phyloP scores from a whole-genome alignment of 2,329 filamentous ascomycete genomes.

The Bipolaris zeicola region DNA sequence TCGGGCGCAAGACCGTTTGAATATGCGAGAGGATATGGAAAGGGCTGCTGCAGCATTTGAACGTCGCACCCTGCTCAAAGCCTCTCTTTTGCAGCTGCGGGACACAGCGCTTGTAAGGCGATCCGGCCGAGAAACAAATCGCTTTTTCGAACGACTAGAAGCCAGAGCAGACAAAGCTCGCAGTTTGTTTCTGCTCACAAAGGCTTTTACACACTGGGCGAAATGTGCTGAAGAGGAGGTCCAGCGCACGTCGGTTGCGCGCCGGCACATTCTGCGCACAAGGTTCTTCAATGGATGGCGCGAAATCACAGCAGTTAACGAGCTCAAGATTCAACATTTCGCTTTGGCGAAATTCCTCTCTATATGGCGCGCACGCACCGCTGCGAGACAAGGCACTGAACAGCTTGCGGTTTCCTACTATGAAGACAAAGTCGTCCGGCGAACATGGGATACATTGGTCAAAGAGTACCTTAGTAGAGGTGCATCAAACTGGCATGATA shows the following conservation, averaged over 20 bases:
- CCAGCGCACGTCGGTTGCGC: slow-evolving; percentile 69
- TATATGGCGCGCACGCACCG: slow-evolving; percentile 57
- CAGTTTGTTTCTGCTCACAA: slow-evolving; percentile 67
- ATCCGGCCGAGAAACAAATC: slow-evolving; percentile 54
- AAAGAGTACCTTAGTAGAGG: slow-evolving; percentile 44
- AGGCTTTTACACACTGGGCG: slow-evolving; percentile 72
- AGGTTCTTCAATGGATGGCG: slow-evolving; percentile 74
- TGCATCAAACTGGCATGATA: slow-evolving; percentile 42
- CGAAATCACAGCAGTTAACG: slow-evolving; percentile 66
- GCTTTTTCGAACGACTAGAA: slow-evolving; percentile 63
- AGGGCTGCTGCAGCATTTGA: slow-evolving; percentile 56
- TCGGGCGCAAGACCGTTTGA: slow-evolving; percentile 35
- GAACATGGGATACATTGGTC: slow-evolving; percentile 45
- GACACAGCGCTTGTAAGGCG: slow-evolving; percentile 42
- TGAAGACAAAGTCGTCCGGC: slow-evolving; percentile 41
- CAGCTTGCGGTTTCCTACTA: slow-evolving; percentile 38
- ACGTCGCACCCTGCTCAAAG: slow-evolving; percentile 56
- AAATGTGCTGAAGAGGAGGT: slow-evolving; percentile 67
- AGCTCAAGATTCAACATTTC: slow-evolving; percentile 59
- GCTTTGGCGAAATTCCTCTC: slow-evolving; percentile 60
- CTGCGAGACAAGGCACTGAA: slow-evolving; percentile 44
- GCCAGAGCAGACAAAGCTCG: slow-evolving; percentile 67
- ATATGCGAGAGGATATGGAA: slow-evolving; percentile 29
- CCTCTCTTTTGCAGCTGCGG: slow-evolving; percentile 55
- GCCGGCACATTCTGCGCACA: slow-evolving; percentile 71